Conservation (phyloP, 2,329 filamentous ascomycete genomes). For the Pseudogymnoascus sp. region DNA sequence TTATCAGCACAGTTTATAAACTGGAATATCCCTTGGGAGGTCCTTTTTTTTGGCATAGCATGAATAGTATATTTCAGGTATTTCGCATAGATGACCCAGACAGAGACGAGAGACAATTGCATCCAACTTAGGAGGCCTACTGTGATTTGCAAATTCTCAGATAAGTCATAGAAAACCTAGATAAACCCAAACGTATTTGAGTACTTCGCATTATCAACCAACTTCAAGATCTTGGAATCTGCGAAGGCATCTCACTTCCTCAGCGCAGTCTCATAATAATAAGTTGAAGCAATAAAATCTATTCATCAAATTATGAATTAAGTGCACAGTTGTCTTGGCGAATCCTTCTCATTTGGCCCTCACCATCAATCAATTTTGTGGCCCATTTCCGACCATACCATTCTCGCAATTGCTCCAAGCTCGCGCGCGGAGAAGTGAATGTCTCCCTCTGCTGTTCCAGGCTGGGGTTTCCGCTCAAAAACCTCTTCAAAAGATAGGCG, state of each 20-base stretch:
- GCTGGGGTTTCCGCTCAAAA: no score
- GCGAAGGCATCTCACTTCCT: conserved; percentile 18
- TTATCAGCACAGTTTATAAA: not conserved
- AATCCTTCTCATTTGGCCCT: no score
- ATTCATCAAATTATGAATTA: not conserved
- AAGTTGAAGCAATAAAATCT: not conserved
- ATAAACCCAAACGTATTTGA: not conserved
- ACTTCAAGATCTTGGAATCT: conserved; percentile 16
- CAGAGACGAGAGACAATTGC: not conserved
- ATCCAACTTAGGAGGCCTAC: not conserved
- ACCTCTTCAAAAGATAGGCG: no score
- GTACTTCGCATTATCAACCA: conserved; percentile 15
- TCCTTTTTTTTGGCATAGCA: not conserved
- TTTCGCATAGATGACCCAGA: not conserved
- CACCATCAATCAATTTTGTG: no score
- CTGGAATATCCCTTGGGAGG: not conserved
- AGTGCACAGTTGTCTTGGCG: no score
- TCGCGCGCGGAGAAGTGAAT: no score
- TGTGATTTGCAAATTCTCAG: no score
- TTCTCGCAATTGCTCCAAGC: no score
- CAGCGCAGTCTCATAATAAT: conserved; percentile 9
- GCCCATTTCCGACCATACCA: no score
- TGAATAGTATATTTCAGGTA: no score
- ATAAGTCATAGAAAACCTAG: not conserved
- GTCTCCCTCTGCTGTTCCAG: no score